Evolutionary conservation across 495 filamentous ascomycete genomes (phyloP), one percentile per base, ranked within the genome.

Genomic region (Penicillium argentinense): DNA sequence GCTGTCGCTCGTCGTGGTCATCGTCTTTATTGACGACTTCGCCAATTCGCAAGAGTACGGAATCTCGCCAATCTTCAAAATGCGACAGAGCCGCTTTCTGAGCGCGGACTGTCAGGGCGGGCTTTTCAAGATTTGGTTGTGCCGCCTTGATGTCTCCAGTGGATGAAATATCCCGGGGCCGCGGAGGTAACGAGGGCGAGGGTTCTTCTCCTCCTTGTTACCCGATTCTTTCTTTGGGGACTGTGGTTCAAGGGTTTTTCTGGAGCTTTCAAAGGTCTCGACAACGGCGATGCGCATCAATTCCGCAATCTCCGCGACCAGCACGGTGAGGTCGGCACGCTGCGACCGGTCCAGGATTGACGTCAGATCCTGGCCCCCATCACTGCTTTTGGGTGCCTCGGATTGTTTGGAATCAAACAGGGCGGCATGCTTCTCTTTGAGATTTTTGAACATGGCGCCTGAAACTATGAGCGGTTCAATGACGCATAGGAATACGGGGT

Each of bases 1-100:
- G 14, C 14, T 61, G 21, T 24, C 62, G 34, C 19, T 58, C 50
- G 1, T 62, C 42, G 5, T 68, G 62, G 6, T 74, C 71, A 28
- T 74, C 67, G 43, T 74, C 73, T 7, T 77, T 75, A 50, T 87
- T 86, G 27, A 88, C 77, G 6, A 82, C 77, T 54, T 85, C 75
- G 21, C 82, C 84, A 14, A 89, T 74, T 3, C 85, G 74, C 21
- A 79, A 62, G 21, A 87, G 66, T 1, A 88, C 79, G 9, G 65
- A 62, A 22, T 80, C 76, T 44, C 80, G 67, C 85, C 85, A 89
- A 26, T 79, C 74, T 42, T 87, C 83, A 54, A 84, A 86, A 55
- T 74, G 75, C 1, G 70, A 59, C 25, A 88, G 60, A 2, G 66
- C 66, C 37, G 22, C 49, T 22, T 72, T 56, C 40, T 75, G 71